Conservation (phyloP, 2,329 filamentous ascomycete species). For the Phyllosticta citribraziliensis region DNA sequence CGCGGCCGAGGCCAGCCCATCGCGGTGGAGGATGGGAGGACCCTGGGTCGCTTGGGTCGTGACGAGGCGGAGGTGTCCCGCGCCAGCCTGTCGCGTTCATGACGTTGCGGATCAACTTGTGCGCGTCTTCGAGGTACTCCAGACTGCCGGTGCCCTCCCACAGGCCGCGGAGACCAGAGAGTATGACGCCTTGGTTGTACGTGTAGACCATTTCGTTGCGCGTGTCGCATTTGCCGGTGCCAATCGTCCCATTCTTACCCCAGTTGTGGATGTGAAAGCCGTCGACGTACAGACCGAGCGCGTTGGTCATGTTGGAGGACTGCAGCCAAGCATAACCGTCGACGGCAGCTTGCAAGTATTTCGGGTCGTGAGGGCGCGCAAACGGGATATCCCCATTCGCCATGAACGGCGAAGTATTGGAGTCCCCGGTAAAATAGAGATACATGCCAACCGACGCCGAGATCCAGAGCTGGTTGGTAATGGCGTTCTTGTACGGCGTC, state of each 20-base stretch:
- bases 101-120: conserved; percentile 63
- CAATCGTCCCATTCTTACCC: conserved; percentile 43
- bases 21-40: not conserved
- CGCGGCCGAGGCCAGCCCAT: conserved; percentile 69
- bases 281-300: conserved; percentile 66
- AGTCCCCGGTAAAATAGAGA: conserved; percentile 73
- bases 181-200: conserved; percentile 87
- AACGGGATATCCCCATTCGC: conserved; percentile 14
- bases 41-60: conserved; percentile 23
- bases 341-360: conserved; percentile 63
- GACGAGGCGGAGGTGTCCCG: conserved; percentile 18
- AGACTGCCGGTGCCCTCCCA: conserved; percentile 68
- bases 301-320: conserved; percentile 70
- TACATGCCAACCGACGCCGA: conserved; percentile 84
- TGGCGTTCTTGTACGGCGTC: conserved; percentile 85
- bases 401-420: conserved; percentile 59
- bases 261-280: conserved; percentile 75
- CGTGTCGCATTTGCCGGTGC: conserved; percentile 65
- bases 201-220: conserved; percentile 87
- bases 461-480: conserved; percentile 87
- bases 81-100: conserved; percentile 73
- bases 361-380: conserved; percentile 44
- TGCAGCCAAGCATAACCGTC: conserved; percentile 75
- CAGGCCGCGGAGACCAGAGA: conserved; percentile 70
- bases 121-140: conserved; percentile 67